Conservation (phyloP, 2,329 filamentous ascomycete species). For the Fusarium nanum region DNA sequence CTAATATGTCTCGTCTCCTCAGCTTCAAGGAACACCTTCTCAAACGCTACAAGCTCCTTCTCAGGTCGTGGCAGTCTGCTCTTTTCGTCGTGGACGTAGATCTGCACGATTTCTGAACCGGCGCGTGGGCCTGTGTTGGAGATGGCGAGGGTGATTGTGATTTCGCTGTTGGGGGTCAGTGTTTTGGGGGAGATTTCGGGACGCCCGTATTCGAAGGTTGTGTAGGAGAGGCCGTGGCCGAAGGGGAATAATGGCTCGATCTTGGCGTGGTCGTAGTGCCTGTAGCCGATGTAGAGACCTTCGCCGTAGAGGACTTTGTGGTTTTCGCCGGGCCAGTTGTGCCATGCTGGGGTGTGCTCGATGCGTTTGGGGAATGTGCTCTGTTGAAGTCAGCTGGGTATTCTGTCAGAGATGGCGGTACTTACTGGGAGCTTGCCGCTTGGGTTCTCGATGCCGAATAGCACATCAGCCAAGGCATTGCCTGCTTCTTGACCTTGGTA, state of each 20-base stretch:
- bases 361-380: slow-evolving; percentile 73
- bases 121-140: slow-evolving; percentile 66
- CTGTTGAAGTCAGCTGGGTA: slow-evolving; percentile 45
- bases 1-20: slow-evolving; percentile 65
- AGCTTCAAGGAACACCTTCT: slow-evolving; percentile 69
- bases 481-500: slow-evolving; percentile 74
- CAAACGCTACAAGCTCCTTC: slow-evolving; percentile 78
- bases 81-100: slow-evolving; percentile 73
- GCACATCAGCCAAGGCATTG: slow-evolving; percentile 72
- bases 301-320: slow-evolving; percentile 76
- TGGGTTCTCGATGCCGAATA: slow-evolving; percentile 75
- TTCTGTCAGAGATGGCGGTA: not conserved
- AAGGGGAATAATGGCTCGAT: slow-evolving; percentile 75
- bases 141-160: slow-evolving; percentile 61
- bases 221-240: slow-evolving; percentile 80
- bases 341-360: slow-evolving; percentile 75
- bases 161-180: slow-evolving; percentile 53
- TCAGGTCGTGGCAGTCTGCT: slow-evolving; percentile 72
- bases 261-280: slow-evolving; percentile 73
- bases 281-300: slow-evolving; percentile 78
- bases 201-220: slow-evolving; percentile 72
- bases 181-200: slow-evolving; percentile 61
- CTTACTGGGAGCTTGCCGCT: slow-evolving; percentile 74
- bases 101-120: slow-evolving; percentile 74
- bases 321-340: slow-evolving; percentile 80